phyloP scores from a whole-genome alignment of 768 basidiomycete genomes.

The Calocybe gangraenosa region DNA sequence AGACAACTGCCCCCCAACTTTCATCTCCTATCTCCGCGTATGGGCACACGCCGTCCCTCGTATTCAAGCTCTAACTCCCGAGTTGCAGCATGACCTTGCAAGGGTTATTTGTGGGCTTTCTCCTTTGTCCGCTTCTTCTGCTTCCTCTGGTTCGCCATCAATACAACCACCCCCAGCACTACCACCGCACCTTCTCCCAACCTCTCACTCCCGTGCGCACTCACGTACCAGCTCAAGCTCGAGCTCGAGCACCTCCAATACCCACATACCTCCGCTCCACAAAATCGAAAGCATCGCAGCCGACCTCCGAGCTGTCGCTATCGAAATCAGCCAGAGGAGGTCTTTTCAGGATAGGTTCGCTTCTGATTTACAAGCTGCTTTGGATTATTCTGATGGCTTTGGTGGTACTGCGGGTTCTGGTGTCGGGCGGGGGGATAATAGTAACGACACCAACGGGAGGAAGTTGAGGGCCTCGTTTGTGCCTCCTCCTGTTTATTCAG shows the following conservation, averaged over 20 bases:
- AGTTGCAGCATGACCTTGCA: conserved; percentile 78
- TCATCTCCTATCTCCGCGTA: conserved; percentile 64
- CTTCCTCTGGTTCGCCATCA: no score
- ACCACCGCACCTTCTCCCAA: no score
- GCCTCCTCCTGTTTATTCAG: conserved; percentile 65
- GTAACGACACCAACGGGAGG: conserved; percentile 27
- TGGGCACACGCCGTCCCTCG: conserved; percentile 65
- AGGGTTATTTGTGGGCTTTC: conserved; percentile 69
- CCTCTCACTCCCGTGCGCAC: no score
- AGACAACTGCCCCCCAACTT: conserved; percentile 65
- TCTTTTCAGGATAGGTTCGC: conserved; percentile 82
- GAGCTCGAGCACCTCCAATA: no score
- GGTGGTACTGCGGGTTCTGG: no score
- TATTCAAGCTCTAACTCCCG: conserved; percentile 60
- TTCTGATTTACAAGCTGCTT: conserved; percentile 69
- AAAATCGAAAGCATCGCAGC: conserved; percentile 57
- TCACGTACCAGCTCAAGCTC: no score
- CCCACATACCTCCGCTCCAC: conserved; percentile 27
- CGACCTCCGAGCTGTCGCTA: conserved; percentile 79
- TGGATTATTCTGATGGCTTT: no score
- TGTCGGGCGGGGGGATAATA: conserved; percentile 26
- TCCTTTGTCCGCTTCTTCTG: conserved; percentile 33
- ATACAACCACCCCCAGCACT: no score
- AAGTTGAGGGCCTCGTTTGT: conserved; percentile 53
- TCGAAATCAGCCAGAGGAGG: conserved; percentile 81